Evolutionary conservation across 2,329 filamentous ascomycete genomes (phyloP), one percentile per base, ranked within the genome.

Genomic region (Xylariaceae sp.): DNA sequence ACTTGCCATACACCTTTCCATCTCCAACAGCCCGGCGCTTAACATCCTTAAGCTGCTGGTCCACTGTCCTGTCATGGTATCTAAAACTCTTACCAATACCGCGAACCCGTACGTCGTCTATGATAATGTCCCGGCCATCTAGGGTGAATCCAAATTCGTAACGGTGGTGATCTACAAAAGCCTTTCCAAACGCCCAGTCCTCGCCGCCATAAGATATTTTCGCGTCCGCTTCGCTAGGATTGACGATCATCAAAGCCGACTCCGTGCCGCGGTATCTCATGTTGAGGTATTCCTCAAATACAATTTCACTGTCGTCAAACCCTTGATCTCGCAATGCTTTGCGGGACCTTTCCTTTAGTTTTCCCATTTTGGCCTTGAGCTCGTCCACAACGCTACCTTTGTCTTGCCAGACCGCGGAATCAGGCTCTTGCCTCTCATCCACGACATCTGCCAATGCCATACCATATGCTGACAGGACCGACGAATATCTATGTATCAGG

Each of bases 401-500:
- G 18, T 87, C 84, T 14, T 80, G 79, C 84, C 85, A 88, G 5
- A 88, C 76, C 16, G 79, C 77, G 2, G 86, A 86, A 40, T 87
- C 83, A 3, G 90, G 89, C 68, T 93, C 90, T 68, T 97, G 93
- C 26, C 89, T 82, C 74, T 97, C 93, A 62, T 96, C 91, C 0
- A 97, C 93, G 0, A 96, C 92, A 67, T 97, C 93, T 10, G 93
- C 93, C 3, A 97, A 77, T 0, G 92, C 91, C 90, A 96, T 96
- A 7, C 92, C 92, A 64, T 96, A 96, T 0, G 92, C 92, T 0
- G 91, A 96, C 0, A 96, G 79, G 0, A 96, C 90, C 0, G 91
- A 96, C 0, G 91, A 96, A 71, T 96, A 96, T 50, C 89, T 80
- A 71, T 96, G 92, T 2, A 96, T 81, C 9, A 97, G 79, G 32